Conservation (phyloP, 495 filamentous ascomycete genomes). For the Xylaria scruposa region DNA sequence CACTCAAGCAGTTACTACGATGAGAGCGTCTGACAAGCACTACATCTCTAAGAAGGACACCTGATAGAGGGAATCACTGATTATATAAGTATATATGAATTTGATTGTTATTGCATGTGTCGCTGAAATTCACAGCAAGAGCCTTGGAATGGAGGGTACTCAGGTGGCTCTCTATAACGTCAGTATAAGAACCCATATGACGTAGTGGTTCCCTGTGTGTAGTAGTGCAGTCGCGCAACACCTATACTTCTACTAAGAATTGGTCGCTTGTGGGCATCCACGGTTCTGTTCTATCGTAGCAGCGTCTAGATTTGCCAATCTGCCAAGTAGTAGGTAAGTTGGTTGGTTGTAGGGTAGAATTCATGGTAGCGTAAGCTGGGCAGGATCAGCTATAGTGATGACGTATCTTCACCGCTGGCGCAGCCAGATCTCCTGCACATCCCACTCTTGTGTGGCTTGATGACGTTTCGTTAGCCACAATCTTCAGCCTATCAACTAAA, state of each 20-base stretch:
- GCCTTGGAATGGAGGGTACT: neutral
- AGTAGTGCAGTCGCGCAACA: neutral
- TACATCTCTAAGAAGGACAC: neutral
- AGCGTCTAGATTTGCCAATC: neutral
- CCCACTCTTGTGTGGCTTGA: constrained; percentile 19
- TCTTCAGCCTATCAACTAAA: neutral
- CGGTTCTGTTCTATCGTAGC: neutral
- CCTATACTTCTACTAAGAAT: neutral
- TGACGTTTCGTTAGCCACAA: constrained; percentile 17
- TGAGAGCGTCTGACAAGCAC: neutral
- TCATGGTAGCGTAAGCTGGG: neutral
- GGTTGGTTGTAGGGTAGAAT: neutral
- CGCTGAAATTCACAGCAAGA: neutral
- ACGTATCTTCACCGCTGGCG: constrained; percentile 1
- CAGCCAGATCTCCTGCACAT: constrained; percentile 15
- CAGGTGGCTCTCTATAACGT: constrained; percentile 6
- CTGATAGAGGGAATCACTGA: neutral
- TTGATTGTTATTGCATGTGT: neutral
- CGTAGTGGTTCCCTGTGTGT: neutral
- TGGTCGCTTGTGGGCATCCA: neutral
- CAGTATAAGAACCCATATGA: neutral
- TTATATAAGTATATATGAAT: neutral
- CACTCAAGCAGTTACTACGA: neutral
- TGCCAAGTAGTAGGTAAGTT: neutral
- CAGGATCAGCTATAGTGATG: constrained; percentile 11